Base-by-base conservation (phyloP, 805 yeast species). In the Pichia heedii region DNA sequence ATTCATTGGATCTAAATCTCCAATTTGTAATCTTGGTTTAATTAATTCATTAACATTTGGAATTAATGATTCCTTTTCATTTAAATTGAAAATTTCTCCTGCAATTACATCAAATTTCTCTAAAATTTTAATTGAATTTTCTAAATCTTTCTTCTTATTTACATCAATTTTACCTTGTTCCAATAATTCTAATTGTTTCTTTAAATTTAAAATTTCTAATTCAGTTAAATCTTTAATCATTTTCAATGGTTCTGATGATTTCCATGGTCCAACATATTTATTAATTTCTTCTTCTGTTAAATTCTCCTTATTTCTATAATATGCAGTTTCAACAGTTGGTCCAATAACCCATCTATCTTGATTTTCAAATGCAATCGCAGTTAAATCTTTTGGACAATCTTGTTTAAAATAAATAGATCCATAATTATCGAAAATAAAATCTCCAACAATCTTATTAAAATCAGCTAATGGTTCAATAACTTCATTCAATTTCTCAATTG, bases 1-100 rank as follows among this genome's bases (percentile, higher is more conserved):
- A 58, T 90, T 90, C 76, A 89, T 71, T 20, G 98, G 97, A 60
- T 87, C 94, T 51, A 93, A 66, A 60, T 93, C 97, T 5, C 96
- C 90, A 50, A 79, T 72, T 50, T 67, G 76, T 42, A 90, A 66
- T 53, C 90, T 76, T 46, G 96, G 90, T 42, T 78, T 72, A 54
- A 84, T 73, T 36, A 86, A 63, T 44, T 79, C 78, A 3, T 66
- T 68, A 44, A 73, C 68, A 51, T 82, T 78, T 57, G 84, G 85
- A 57, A 84, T 74, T 22, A 48, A 42, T 16, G 45, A 39, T 10
- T 75, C 67, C 18, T 67, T 65, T 9, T 79, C 66, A 19, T 62
- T 56, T 9, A 78, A 67, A 37, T 77, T 72, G 56, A 89, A 69
- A 50, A 90, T 68, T 38, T 67, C 59, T 15, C 80, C 77, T 0